These are phyloP conservation scores for Podospora tetraspora DNA, from an alignment of 495 filamentous ascomycete genomes.

Conservation along the genomic window DNA sequence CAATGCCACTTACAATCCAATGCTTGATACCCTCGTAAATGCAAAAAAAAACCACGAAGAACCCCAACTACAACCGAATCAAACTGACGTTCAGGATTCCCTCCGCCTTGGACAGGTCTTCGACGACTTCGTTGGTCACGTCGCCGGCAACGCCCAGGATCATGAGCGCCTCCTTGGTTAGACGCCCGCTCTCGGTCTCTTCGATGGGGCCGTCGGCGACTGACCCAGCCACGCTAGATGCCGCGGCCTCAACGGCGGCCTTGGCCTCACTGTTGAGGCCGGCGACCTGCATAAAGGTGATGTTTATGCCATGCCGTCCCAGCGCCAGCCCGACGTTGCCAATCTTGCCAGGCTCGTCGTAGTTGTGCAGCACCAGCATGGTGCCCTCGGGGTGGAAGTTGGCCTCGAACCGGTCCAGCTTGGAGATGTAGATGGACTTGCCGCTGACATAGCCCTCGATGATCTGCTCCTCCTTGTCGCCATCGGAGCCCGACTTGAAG, in stretches of 20 bases:
- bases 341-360: slow-evolving; percentile 68
- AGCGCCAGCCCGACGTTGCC: slow-evolving; percentile 61
- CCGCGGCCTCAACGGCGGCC: slow-evolving; percentile 18
- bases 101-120: slow-evolving; percentile 47
- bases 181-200: slow-evolving; percentile 14
- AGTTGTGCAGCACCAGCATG: slow-evolving; percentile 63
- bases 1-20: neutral
- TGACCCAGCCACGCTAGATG: slow-evolving; percentile 16
- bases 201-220: slow-evolving; percentile 19
- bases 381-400: slow-evolving; percentile 60
- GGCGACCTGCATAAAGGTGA: slow-evolving; percentile 66
- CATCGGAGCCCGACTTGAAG: slow-evolving; percentile 12
- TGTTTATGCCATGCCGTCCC: slow-evolving; percentile 61
- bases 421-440: slow-evolving; percentile 55
- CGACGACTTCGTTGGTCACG: slow-evolving; percentile 50
- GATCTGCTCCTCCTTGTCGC: slow-evolving; percentile 43
- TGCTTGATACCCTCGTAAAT: neutral
- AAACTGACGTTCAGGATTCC: slow-evolving; percentile 61
- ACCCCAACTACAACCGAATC: slow-evolving; percentile 40
- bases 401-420: slow-evolving; percentile 58
- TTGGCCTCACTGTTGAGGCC: slow-evolving; percentile 37
- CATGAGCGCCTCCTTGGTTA: slow-evolving; percentile 61
- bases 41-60: neutral
- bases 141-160: slow-evolving; percentile 60
- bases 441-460: slow-evolving; percentile 62